Conservation (phyloP, 208 protist species). For the Entamoeba dispar region DNA sequence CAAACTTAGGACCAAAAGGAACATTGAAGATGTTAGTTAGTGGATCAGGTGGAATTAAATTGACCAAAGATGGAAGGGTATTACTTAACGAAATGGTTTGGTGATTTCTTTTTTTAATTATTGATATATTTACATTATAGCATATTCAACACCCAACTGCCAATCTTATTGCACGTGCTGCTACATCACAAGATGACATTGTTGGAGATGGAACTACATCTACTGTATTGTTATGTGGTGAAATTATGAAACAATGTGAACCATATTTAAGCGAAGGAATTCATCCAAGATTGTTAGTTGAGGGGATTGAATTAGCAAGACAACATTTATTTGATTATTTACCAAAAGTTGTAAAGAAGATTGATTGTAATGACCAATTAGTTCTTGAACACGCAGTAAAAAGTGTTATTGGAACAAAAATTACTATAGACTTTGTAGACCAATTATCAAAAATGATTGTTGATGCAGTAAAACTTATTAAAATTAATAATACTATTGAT, state of each 20-base stretch:
- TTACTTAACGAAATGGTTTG: slow-evolving; percentile 84
- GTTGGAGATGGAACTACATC: slow-evolving; percentile 96
- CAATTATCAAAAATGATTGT: slow-evolving; percentile 66
- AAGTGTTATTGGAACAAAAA: slow-evolving; percentile 76
- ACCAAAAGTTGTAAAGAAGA: slow-evolving; percentile 43
- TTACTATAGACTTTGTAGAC: slow-evolving; percentile 53
- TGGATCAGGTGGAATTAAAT: slow-evolving; percentile 90
- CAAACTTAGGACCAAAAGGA: slow-evolving; percentile 92
- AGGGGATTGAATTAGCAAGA: slow-evolving; percentile 76
- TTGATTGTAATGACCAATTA: slow-evolving; percentile 21
- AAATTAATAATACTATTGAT: slow-evolving; percentile 68
- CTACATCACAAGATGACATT: slow-evolving; percentile 96
- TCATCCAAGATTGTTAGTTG: slow-evolving; percentile 82
- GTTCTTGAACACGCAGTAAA: neutral
- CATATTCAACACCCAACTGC: slow-evolving; percentile 99
- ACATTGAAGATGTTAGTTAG: slow-evolving; percentile 96
- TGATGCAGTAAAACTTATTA: slow-evolving; percentile 49
- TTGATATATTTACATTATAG: too few relatives aligned
- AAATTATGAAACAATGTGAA: slow-evolving; percentile 90
- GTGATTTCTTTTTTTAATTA: too few relatives aligned
- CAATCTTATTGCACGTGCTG: slow-evolving; percentile 84
- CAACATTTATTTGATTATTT: slow-evolving; percentile 60
- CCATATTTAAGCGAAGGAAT: slow-evolving; percentile 85
- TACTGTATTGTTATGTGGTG: slow-evolving; percentile 91
- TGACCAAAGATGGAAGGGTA: slow-evolving; percentile 98